Percentiles rank a stretch among this genome's conserved stretches.
Conservation (phyloP, 768 basidiomycete genomes). For the Suillus subalutaceus region DNA sequence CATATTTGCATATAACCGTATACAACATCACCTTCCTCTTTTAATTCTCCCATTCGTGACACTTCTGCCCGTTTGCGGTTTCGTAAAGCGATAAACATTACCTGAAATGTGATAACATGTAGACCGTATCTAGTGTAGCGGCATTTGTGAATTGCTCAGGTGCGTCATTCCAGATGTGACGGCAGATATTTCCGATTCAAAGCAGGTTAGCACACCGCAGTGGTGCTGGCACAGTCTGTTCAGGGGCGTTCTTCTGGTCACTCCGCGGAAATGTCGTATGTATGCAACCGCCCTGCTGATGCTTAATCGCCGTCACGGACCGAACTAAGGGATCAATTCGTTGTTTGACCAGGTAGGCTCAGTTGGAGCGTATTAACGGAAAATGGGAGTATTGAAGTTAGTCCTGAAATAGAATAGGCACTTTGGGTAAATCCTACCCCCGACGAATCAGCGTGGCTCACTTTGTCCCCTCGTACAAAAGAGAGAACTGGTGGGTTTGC, state of each 20-base stretch:
- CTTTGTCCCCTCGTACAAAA: background rate
- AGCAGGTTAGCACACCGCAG: background rate
- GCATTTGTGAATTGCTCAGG: background rate
- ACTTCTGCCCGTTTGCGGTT: background rate
- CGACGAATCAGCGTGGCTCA: background rate
- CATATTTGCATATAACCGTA: background rate
- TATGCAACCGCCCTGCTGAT: background rate
- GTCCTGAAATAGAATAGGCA: constrained; percentile 1
- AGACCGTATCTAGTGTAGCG: background rate
- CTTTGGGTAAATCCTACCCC: background rate
- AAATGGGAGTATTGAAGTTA: constrained; percentile 6
- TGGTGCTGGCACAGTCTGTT: background rate
- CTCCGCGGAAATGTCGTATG: constrained; percentile 7
- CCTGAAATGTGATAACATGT: background rate
- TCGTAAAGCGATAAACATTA: background rate
- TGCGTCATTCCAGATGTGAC: background rate
- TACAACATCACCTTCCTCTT: background rate
- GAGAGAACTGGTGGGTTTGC: background rate
- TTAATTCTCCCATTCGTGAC: background rate
- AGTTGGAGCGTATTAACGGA: background rate
- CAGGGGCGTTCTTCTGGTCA: constrained; percentile 1
- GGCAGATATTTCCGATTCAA: background rate
- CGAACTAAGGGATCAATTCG: background rate
- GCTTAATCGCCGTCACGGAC: constrained; percentile 7
- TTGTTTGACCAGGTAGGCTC: background rate